Evolutionary conservation across 352 stramenopile species (phyloP), one percentile per base, ranked within the genome.

Genomic region (Globisporangium viniferum): DNA sequence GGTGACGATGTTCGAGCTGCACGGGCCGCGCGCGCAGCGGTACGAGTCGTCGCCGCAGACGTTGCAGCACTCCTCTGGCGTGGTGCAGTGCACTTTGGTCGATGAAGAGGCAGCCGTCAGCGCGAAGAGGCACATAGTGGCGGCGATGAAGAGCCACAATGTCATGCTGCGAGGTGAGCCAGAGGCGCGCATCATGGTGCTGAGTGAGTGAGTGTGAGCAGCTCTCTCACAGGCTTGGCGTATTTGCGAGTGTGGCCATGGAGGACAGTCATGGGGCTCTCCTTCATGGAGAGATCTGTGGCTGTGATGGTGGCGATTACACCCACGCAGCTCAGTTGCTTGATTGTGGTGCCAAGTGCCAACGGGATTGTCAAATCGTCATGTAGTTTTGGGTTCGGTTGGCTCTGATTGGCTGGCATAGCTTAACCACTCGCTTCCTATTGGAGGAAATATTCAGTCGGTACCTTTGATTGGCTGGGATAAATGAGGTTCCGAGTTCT

Each of bases 21-120:
- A 89, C 35, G 81, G 78, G 0, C 81, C 81, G 18, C 81, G 78
- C 9, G 73, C 69, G 41, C 81, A 89, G 62, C 81, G 81, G 35
- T 76, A 68, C 65, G 79, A 87, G 60, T 76, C 72, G 27, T 64
- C 70, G 2, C 81, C 78, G 29, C 81, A 89, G 9, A 81, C 66
- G 24, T 69, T 69, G 62, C 81, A 89, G 75, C 81, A 89, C 14
- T 84, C 75, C 1, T 81, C 70, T 0, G 61, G 36, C 20, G 65
- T 59, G 15, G 54, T 15, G 59, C 69, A 74, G 12, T 36, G 22
- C 33, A 31, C 66, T 3, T 20, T 46, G n/a, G 58, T 9, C 3
- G 49, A 29, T 9, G 27, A 12, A 8, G 56, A 22, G 6, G 54
- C 31, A 0, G 27, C 18, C 29, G 31, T n/a, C 14, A 67, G 31